Percentiles rank a stretch among this genome's conserved stretches.
phyloP scores from a whole-genome alignment of 306 rosid genomes.

The Dicorynia guianensis region DNA sequence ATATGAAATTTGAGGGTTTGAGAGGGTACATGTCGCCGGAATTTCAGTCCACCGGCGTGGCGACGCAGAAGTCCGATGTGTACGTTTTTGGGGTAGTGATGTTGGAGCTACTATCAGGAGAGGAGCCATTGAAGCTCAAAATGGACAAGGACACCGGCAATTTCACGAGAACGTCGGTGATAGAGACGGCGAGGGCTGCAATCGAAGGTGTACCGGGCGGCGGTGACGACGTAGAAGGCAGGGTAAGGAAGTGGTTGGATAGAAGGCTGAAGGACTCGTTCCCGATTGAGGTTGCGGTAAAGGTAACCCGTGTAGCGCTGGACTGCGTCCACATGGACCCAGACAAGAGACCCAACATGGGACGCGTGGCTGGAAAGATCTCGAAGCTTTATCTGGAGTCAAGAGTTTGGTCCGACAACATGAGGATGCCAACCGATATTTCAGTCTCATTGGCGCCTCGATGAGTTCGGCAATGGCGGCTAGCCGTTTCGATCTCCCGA shows the following conservation, averaged over 20 bases:
- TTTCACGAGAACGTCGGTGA: conserved; percentile 60
- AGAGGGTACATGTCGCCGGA: conserved; percentile 96
- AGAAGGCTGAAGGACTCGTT: conserved; percentile 76
- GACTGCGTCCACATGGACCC: conserved; percentile 86
- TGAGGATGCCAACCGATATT: conserved; percentile 55
- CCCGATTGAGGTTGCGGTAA: conserved; percentile 70
- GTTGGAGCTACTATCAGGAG: conserved; percentile 75
- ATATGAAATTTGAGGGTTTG: conserved; percentile 60
- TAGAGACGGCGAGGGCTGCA: conserved; percentile 63
- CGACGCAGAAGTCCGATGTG: conserved; percentile 71
- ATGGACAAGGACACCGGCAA: conserved; percentile 55
- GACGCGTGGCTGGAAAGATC: conserved; percentile 77
- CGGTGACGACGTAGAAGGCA: conserved; percentile 42
- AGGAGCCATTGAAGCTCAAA: conserved; percentile 72
- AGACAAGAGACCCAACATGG: conserved; percentile 75
- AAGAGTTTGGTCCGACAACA: conserved; percentile 62
- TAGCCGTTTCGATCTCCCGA: too few relatives aligned
- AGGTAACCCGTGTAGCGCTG: conserved; percentile 69
- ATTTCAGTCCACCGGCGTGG: conserved; percentile 61
- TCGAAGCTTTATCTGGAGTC: conserved; percentile 75
- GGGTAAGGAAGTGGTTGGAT: conserved; percentile 82
- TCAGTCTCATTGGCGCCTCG: conserved; percentile 73
- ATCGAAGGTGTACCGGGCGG: conserved; percentile 38
- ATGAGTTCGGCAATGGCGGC: conserved; percentile 37
- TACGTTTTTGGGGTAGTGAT: conserved; percentile 88